These are phyloP conservation scores for Penicillium sp. DNA, from an alignment of 2,329 filamentous ascomycete species.

Conservation along the genomic window DNA sequence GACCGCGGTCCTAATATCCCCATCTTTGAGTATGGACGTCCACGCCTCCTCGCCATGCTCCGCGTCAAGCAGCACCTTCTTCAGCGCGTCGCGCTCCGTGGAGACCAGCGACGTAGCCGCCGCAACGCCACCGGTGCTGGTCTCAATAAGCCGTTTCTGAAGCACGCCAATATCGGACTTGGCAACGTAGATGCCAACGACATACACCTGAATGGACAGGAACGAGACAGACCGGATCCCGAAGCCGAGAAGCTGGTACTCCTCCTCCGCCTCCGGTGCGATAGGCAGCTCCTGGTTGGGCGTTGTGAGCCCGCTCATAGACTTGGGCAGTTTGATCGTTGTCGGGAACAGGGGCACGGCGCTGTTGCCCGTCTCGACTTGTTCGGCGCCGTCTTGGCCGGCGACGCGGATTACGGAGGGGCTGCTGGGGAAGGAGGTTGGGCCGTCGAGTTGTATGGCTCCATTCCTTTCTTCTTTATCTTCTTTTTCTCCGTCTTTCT, in stretches of 20 bases:
- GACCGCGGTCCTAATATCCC: slow-evolving; percentile 70
- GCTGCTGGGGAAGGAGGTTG: slow-evolving; percentile 30
- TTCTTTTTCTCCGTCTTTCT: slow-evolving; percentile 15
- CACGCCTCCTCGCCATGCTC: slow-evolving; percentile 68
- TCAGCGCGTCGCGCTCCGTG: slow-evolving; percentile 72
- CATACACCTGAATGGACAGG: slow-evolving; percentile 85
- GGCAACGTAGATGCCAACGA: slow-evolving; percentile 87
- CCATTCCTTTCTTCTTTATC: slow-evolving; percentile 17
- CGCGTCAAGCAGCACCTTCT: slow-evolving; percentile 65
- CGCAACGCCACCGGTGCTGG: slow-evolving; percentile 22
- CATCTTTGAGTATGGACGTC: slow-evolving; percentile 63
- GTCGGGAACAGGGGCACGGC: slow-evolving; percentile 77
- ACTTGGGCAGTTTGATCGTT: slow-evolving; percentile 59
- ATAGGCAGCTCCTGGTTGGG: slow-evolving; percentile 36
- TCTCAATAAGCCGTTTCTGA: slow-evolving; percentile 71
- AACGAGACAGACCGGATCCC: slow-evolving; percentile 90
- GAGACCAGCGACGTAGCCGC: slow-evolving; percentile 77
- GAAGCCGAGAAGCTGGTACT: slow-evolving; percentile 85
- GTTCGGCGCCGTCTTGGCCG: slow-evolving; percentile 61
- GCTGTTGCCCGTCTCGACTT: slow-evolving; percentile 76
- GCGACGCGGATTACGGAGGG: slow-evolving; percentile 34
- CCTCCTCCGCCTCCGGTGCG: slow-evolving; percentile 47
- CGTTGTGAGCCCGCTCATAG: slow-evolving; percentile 28
- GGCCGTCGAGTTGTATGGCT: slow-evolving; percentile 38
- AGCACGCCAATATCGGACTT: slow-evolving; percentile 76